Evolutionary conservation across 2,329 filamentous ascomycete genomes (phyloP).

Genomic region (Didymella glomerata): DNA sequence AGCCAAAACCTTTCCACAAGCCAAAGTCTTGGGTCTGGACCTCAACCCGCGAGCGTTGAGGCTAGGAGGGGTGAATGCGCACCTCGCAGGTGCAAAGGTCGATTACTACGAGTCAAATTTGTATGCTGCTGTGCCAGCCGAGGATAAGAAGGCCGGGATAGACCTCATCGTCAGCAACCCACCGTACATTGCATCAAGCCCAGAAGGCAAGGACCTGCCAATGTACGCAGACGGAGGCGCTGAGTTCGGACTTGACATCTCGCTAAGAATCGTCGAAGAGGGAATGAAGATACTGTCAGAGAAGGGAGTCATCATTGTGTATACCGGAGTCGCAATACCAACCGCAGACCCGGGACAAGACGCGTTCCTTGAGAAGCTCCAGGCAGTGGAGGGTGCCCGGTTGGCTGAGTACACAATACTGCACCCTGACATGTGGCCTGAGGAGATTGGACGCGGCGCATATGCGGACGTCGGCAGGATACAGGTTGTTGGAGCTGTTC

Average conservation of each 20-base stretch:
- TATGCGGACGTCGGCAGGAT: conserved; percentile 38
- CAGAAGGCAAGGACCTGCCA: conserved; percentile 31
- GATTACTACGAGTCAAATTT: conserved; percentile 33
- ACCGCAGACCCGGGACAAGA: conserved; percentile 28
- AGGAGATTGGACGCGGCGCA: conserved; percentile 34
- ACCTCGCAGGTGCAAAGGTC: conserved; percentile 24
- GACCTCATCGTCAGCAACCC: conserved; percentile 39
- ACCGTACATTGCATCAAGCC: conserved; percentile 37
- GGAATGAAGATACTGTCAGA: conserved; percentile 30
- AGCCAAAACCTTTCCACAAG: conserved; percentile 28
- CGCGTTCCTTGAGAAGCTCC: conserved; percentile 29
- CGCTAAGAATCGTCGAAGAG: conserved; percentile 32
- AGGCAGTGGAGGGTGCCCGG: conserved; percentile 23
- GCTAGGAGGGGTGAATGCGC: conserved; percentile 29
- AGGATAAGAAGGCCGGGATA: conserved; percentile 19
- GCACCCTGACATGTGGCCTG: conserved; percentile 39
- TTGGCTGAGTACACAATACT: conserved; percentile 32
- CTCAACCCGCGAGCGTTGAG: conserved; percentile 33
- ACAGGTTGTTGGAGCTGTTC: conserved; percentile 35
- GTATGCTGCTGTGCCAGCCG: conserved; percentile 26
- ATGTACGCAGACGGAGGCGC: conserved; percentile 39
- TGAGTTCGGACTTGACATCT: conserved; percentile 33
- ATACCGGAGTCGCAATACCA: conserved; percentile 36
- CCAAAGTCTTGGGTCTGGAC: conserved; percentile 31
- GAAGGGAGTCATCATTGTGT: conserved; percentile 30